These are phyloP conservation scores for Solanum hybrid DNA, from an alignment of 305 asterid genomes.

Conservation along the genomic window DNA sequence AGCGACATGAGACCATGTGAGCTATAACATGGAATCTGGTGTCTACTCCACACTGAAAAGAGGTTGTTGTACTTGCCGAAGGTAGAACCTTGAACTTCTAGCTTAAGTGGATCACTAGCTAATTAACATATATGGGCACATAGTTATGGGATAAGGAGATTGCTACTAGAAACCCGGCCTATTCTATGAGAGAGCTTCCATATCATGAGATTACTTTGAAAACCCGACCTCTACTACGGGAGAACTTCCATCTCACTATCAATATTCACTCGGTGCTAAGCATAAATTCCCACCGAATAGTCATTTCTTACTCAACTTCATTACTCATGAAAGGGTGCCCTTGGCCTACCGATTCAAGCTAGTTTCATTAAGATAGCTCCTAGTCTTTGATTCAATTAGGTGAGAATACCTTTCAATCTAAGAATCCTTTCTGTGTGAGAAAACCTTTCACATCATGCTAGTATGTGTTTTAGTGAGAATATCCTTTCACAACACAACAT, in stretches of 20 bases:
- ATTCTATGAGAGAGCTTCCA: not conserved
- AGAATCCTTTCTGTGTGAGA: not conserved
- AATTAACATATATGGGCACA: not conserved
- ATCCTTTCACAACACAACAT: not conserved
- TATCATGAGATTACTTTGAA: not conserved
- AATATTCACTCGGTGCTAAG: not conserved
- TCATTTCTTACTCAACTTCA: not conserved
- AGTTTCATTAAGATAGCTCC: not conserved
- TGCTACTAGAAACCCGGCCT: not conserved
- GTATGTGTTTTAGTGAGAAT: not conserved
- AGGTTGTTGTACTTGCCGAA: not conserved
- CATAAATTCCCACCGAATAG: not conserved
- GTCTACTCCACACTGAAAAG: not conserved
- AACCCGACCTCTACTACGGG: not conserved
- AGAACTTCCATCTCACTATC: not conserved
- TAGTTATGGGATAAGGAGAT: not conserved
- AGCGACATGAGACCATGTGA: not conserved
- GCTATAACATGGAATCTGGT: not conserved
- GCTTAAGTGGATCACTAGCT: not conserved
- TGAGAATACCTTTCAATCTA: not conserved
- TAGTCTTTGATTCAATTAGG: not conserved
- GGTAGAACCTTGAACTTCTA: not conserved
- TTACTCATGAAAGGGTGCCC: not conserved
- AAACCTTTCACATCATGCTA: not conserved
- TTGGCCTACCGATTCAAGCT: not conserved